Conservation (phyloP, 1,139 yeast genomes). For the Geotrichum histeridarum region DNA sequence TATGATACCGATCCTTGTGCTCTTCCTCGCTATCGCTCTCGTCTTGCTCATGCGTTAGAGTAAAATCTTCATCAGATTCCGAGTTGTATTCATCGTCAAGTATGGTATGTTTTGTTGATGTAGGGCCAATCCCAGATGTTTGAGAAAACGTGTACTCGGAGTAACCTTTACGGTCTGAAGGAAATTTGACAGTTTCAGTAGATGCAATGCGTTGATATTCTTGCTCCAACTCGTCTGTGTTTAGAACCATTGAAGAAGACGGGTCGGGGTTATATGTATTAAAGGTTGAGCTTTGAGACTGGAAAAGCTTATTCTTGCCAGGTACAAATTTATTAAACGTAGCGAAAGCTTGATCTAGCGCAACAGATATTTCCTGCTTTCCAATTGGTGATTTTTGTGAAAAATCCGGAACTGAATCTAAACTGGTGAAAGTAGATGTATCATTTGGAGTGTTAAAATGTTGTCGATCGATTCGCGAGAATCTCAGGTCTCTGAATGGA, state of each 20-base stretch:
- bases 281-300: neutral
- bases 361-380: too few species aligned
- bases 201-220: conserved; percentile 12
- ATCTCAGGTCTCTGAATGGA: neutral
- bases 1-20: conserved; percentile 1
- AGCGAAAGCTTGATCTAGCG: neutral
- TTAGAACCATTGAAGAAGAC: neutral
- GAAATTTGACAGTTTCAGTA: neutral
- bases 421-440: neutral
- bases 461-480: neutral
- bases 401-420: too few species aligned
- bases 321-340: neutral
- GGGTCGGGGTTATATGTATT: neutral
- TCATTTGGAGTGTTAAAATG: neutral
- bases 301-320: conserved; percentile 3
- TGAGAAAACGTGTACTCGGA: neutral
- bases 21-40: conserved; percentile 10
- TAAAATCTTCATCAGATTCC: conserved; percentile 2
- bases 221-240: conserved; percentile 6
- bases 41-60: neutral
- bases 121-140: neutral
- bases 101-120: conserved; percentile 1
- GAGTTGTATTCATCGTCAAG: neutral
- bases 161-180: neutral
- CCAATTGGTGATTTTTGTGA: too few species aligned